phyloP scores from a whole-genome alignment of 169 alveolate species.

The Plasmodium malariae region DNA sequence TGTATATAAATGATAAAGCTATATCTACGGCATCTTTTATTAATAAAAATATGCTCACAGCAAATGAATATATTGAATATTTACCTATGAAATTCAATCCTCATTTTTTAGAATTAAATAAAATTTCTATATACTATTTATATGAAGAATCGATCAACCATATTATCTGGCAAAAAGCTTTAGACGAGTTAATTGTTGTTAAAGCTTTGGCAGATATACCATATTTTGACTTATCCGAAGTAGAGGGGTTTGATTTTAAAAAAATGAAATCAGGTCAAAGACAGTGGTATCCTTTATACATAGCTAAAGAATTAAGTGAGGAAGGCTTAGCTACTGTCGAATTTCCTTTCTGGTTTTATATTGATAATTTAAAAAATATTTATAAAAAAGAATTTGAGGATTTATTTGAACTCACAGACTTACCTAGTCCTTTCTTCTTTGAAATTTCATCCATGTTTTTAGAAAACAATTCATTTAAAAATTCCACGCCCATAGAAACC shows the following conservation, averaged over 20 bases:
- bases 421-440: conserved; percentile 72
- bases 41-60: conserved; percentile 17
- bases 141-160: conserved; percentile 74
- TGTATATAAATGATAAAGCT: conserved; percentile 40
- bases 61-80: conserved; percentile 47
- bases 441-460: conserved; percentile 71
- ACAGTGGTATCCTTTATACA: conserved; percentile 85
- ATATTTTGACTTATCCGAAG: conserved; percentile 75
- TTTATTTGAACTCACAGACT: conserved; percentile 45
- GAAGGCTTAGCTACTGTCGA: conserved; percentile 83
- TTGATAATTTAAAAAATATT: conserved; percentile 72
- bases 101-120: conserved; percentile 56
- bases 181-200: conserved; percentile 81
- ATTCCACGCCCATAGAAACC: conserved; percentile 72
- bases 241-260: conserved; percentile 82
- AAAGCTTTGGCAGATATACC: conserved; percentile 86
- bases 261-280: conserved; percentile 85
- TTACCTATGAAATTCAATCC: conserved; percentile 69
- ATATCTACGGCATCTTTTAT: conserved; percentile 44
- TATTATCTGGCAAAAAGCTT: conserved; percentile 80
- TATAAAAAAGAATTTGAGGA: conserved; percentile 75
- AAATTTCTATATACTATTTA: conserved; percentile 51
- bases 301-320: conserved; percentile 83
- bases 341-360: conserved; percentile 81
- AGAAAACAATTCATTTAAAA: conserved; percentile 63